Evolutionary conservation across 75 land plant species (phyloP).

Genomic region (Cunninghamia lanceolata): DNA sequence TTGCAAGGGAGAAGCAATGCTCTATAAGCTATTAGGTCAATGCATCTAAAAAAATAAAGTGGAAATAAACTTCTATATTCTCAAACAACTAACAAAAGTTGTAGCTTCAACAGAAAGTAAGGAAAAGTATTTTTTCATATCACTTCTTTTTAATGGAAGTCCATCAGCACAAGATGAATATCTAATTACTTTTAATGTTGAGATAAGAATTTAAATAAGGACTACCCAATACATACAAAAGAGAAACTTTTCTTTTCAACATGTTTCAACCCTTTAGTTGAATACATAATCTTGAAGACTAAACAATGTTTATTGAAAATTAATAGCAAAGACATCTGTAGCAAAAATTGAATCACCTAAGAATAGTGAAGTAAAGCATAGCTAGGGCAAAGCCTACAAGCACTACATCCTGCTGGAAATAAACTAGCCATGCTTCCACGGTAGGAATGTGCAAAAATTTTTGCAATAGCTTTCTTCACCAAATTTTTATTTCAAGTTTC

Average conservation of each 20-base stretch:
- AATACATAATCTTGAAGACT: not conserved
- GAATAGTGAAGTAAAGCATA: slow-evolving; percentile 79
- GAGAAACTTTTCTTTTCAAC: slow-evolving; percentile 1
- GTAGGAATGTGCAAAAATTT: no score
- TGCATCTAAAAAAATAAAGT: not conserved
- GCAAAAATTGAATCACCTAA: slow-evolving; percentile 49
- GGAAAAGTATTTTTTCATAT: not conserved
- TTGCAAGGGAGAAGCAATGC: slow-evolving; percentile 31
- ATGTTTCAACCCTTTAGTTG: not conserved
- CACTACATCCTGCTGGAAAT: slow-evolving; percentile 67
- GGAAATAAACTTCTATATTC: not conserved
- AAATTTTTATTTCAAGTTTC: slow-evolving; percentile 2
- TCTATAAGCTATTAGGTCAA: not conserved
- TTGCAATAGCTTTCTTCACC: slow-evolving; percentile 9
- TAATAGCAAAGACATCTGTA: not conserved
- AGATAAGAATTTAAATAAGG: not conserved
- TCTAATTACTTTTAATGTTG: not conserved
- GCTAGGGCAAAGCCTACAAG: slow-evolving; percentile 85
- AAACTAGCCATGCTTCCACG: slow-evolving; percentile 65
- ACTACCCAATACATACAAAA: not conserved
- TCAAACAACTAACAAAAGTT: not conserved
- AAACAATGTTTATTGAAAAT: not conserved
- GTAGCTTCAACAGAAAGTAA: not conserved
- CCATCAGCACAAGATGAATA: not conserved
- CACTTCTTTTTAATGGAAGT: not conserved